These are phyloP conservation scores for Fremontodendron californicum DNA, from an alignment of 345 rosid genomes.

Conservation along the genomic window DNA sequence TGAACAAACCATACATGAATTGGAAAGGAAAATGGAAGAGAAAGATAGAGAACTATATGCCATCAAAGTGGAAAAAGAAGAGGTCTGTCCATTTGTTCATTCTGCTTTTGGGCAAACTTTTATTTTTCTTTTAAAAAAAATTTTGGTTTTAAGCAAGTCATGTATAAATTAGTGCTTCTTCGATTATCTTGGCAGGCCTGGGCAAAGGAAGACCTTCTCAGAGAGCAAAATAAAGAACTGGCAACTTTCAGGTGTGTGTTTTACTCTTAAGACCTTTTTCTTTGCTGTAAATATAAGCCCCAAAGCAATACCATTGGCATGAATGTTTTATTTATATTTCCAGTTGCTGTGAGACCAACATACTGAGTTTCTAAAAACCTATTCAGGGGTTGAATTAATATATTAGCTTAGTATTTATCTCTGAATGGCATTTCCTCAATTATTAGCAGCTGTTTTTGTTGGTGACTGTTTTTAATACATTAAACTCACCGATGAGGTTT, in stretches of 20 bases:
- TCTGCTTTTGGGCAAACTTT: neutral
- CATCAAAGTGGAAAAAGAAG: constrained; percentile 77
- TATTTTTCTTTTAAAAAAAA: neutral
- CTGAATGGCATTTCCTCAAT: neutral
- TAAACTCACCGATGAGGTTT: neutral
- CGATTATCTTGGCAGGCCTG: no score
- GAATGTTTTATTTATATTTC: neutral
- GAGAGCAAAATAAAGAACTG: no score
- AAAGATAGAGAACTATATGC: constrained; percentile 82
- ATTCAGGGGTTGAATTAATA: neutral
- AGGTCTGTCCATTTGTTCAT: constrained; percentile 41
- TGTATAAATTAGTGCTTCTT: constrained; percentile 7
- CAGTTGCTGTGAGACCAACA: neutral
- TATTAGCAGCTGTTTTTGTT: neutral
- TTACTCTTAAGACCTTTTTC: neutral
- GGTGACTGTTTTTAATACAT: neutral
- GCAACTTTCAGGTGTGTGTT: no score
- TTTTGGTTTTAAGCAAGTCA: neutral
- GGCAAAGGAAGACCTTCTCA: no score
- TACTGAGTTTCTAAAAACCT: neutral
- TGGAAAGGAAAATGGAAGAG: constrained; percentile 81
- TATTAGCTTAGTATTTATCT: neutral
- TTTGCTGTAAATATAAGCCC: neutral
- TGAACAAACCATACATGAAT: constrained; percentile 54
- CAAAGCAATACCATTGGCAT: neutral